Base-by-base conservation (phyloP, 1,139 yeast species). In the Nematodospora anomalae region DNA sequence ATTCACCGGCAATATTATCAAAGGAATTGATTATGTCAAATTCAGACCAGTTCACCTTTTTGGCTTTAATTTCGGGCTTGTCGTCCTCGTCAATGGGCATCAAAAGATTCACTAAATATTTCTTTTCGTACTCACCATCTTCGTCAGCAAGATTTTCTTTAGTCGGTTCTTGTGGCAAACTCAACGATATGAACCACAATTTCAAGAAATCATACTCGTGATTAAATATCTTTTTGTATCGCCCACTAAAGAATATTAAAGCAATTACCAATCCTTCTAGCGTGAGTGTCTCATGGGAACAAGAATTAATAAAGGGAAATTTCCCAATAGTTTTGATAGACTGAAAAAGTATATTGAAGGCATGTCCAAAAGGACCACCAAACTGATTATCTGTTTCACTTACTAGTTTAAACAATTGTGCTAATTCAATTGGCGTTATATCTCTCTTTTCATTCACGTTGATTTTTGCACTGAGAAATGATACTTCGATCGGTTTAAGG, bases 1-100 rank as follows among this genome's bases (percentile, higher is more conserved):
- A 44, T 1, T 58, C 53, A 0, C 68, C 33, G 16, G 73, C 71
- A 6, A 62, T 44, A 4, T 43, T 50, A 40, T 63, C 69, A 35
- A 49, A 55, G 6, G 41, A 36, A 24, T 44, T 43, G 2, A 62
- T 39, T 4, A 41, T 32, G 2, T 41, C 37, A 29, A 60, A 47
- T 2, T 55, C 37, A 11, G 41, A 37, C 70, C 70, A 64, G 6
- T 47, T 39, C 21, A 62, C 47, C 13, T 50, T 45, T 26, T 44
- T 32, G 16, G 55, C 40, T 30, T 37, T 35, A n/a, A 31, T 8
- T 30, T 42, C 53, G 27, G 49, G 35, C 13, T 42, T 26, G 15
- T 47, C 54, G 10, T 44, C 45, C 6, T 33, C 45, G 8, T 44
- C 41, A 5, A 40, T 26, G 5, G 48, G 40, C 22, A 26, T 16